These are phyloP conservation scores for Aristolochia contorta DNA, from an alignment of 164 flowering plant genomes.

Conservation along the genomic window DNA sequence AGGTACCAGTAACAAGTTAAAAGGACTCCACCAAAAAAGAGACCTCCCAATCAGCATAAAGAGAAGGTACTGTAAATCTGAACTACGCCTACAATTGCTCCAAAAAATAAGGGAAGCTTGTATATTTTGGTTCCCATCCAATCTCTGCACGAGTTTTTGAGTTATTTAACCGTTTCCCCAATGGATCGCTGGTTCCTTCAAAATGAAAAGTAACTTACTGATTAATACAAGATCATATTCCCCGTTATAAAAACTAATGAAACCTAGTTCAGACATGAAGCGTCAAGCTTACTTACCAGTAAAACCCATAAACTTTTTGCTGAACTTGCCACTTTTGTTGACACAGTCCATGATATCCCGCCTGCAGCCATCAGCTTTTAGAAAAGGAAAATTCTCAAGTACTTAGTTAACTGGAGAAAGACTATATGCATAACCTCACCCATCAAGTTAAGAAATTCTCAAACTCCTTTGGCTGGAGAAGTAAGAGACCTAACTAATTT, in stretches of 20 bases:
- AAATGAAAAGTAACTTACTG: neutral
- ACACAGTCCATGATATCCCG: constrained; percentile 82
- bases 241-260: neutral
- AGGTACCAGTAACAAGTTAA: too few species aligned
- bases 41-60: too few species aligned
- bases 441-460: neutral
- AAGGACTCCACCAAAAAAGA: too few species aligned
- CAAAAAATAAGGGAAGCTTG: constrained; percentile 58
- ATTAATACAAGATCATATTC: neutral
- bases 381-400: too few species aligned
- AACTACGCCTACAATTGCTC: constrained; percentile 1
- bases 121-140: constrained; percentile 73
- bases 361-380: constrained; percentile 28
- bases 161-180: constrained; percentile 65
- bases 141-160: constrained; percentile 52
- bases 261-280: neutral
- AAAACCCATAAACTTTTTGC: constrained; percentile 47
- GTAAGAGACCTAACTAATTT: too few species aligned
- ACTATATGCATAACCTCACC: neutral
- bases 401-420: too few species aligned
- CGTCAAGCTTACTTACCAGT: constrained; percentile 19
- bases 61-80: too few species aligned
- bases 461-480: too few species aligned
- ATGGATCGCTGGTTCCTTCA: constrained; percentile 52
- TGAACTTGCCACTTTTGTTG: constrained; percentile 58